These are phyloP conservation scores for Quercus tomentella DNA, from an alignment of 331 rosid species.

Conservation along the genomic window DNA sequence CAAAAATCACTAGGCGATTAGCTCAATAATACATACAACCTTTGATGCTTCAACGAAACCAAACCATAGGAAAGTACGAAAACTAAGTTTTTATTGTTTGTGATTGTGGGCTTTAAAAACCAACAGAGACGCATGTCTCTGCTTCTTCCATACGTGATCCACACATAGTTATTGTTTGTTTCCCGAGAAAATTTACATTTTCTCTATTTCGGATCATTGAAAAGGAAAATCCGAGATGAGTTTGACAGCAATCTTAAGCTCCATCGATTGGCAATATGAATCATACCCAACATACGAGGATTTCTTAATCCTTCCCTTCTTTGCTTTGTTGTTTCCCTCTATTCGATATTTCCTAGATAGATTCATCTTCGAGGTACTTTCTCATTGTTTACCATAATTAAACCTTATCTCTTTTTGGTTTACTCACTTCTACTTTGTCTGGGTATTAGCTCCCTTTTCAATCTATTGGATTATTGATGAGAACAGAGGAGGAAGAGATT, in stretches of 20 bases:
- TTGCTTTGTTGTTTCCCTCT: constrained; percentile 64
- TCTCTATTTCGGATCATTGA: not conserved
- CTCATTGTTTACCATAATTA: not conserved
- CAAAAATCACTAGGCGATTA: too few relatives aligned
- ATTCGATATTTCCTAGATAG: constrained; percentile 69
- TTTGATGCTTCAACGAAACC: not conserved
- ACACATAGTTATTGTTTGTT: constrained; percentile 19
- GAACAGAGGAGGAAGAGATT: constrained; percentile 35
- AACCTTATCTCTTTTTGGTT: not conserved
- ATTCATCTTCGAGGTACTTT: constrained; percentile 73
- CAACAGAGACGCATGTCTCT: not conserved
- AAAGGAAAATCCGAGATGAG: constrained; percentile 35
- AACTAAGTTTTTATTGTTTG: too few relatives aligned
- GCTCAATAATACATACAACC: not conserved
- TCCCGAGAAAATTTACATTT: constrained; percentile 14
- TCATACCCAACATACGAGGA: constrained; percentile 58
- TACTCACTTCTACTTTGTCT: too few relatives aligned
- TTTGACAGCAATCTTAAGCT: constrained; percentile 28
- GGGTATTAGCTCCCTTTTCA: too few relatives aligned
- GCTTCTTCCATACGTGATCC: constrained; percentile 16
- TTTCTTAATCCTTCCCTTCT: constrained; percentile 58
- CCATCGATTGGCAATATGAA: constrained; percentile 58
- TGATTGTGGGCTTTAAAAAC: too few relatives aligned
- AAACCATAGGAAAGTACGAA: too few relatives aligned
- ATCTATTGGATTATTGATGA: constrained; percentile 4